Base-by-base conservation (phyloP, 345 rosid species). In the Syzygium aqueum region DNA sequence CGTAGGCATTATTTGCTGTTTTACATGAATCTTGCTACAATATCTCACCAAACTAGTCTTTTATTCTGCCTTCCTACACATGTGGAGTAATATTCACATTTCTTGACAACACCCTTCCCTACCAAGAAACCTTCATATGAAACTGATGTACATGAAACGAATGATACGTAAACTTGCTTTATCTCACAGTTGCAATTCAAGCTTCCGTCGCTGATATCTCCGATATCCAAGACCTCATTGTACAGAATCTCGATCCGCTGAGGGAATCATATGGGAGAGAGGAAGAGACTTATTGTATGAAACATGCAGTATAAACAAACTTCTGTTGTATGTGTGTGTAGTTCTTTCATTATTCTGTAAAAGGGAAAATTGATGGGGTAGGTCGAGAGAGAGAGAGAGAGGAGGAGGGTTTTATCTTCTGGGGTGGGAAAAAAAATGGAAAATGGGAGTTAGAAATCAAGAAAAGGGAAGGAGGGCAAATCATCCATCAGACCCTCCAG, bases 401-500 rank as follows among this genome's bases (percentile, higher is more conserved):
- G 23, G 0, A 43, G 37, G 11, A 33, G 25, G 7, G 80, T 73
- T 73, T 73, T 73, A 37, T 22, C 49, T 9, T 73, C 25, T 3
- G 49, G 77, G 80, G 86, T 49, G 85, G 51, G 65, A 17, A 15
- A 37, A 63, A 21, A 21, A 13, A 4, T 9, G 54, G 67, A 77
- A 86, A 86, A 92, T 89, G 80, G 80, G 14, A 37, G 80, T 89
- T 96, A 96, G 94, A 94, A 96, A 92, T 97, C 98, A 92, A 94
- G 97, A 86, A 93, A 94, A 85, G 98, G 97, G 83, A 94, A 94
- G 88, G 96, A 92, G 53, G 96, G 91, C 80, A 92, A 90, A 77
- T 95, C 93, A 85, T 93, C 95, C 89, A 96, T 93, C 85, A 97
- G 93, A 88, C 94, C 95, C 88, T 97, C 98, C 27, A 96, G 91